These are phyloP conservation scores for Viola odorata DNA, from an alignment of 345 rosid species.

Conservation along the genomic window DNA sequence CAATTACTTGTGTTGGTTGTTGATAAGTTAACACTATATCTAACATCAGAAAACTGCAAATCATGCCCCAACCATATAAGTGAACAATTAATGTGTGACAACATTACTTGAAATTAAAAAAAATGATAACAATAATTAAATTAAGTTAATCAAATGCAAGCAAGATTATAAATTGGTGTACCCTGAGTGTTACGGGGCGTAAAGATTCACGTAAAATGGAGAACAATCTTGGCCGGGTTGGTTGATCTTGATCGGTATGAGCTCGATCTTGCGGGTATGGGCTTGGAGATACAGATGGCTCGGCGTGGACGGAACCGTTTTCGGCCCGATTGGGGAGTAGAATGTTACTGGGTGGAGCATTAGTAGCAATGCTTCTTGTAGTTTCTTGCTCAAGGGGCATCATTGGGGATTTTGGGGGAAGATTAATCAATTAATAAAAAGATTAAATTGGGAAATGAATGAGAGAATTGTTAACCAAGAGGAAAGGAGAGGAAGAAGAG, in stretches of 20 bases:
- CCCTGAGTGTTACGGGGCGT: constrained; percentile 70
- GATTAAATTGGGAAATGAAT: neutral
- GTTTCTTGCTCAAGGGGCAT: constrained; percentile 69
- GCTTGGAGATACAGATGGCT: constrained; percentile 38
- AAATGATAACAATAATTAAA: neutral
- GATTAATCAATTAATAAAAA: neutral
- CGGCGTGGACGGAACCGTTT: constrained; percentile 40
- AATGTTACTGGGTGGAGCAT: constrained; percentile 9
- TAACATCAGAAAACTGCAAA: constrained; percentile 72
- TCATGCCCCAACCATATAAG: too few species aligned
- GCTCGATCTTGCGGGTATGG: constrained; percentile 33
- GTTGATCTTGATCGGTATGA: constrained; percentile 21
- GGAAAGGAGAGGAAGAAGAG: neutral
- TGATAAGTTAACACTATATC: constrained; percentile 41
- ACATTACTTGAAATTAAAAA: neutral
- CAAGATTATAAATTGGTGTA: constrained; percentile 6
- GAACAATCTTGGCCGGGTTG: constrained; percentile 24
- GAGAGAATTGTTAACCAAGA: neutral
- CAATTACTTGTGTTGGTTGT: constrained; percentile 17
- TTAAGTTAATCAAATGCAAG: neutral
- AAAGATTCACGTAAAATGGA: constrained; percentile 47
- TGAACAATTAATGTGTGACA: neutral
- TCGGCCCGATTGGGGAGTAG: constrained; percentile 30
- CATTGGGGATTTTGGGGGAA: constrained; percentile 12
- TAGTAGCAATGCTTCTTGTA: constrained; percentile 9